A percentile compares a stretch with the other conserved stretches of the same genome.
Conservation (phyloP, 2,329 filamentous ascomycete genomes). For the Blastomyces percursus region DNA sequence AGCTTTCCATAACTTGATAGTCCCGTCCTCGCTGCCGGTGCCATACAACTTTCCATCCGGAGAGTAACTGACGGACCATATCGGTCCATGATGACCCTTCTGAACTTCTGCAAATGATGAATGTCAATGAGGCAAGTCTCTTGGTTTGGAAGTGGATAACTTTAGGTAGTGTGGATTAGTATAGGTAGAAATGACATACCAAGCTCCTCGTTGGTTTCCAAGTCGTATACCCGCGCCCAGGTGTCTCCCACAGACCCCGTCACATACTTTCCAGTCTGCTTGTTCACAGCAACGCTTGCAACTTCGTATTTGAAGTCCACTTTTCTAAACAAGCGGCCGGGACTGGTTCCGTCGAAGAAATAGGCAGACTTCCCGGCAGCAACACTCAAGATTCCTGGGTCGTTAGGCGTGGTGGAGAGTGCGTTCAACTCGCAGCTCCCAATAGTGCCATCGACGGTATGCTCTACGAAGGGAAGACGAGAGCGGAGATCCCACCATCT, state of each 20-base stretch:
- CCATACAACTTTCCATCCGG: constrained; percentile 94
- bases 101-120: constrained; percentile 56
- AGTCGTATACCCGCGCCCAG: constrained; percentile 91
- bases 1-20: constrained; percentile 81
- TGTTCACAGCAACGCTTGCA: constrained; percentile 79
- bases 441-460: constrained; percentile 71
- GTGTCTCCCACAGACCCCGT: constrained; percentile 87
- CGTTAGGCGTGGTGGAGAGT: constrained; percentile 48
- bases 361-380: constrained; percentile 91
- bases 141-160: not conserved
- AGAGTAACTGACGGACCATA: constrained; percentile 92
- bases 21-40: constrained; percentile 93
- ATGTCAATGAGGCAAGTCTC: constrained; percentile 13
- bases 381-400: constrained; percentile 68
- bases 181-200: constrained; percentile 34
- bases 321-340: constrained; percentile 63
- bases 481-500: constrained; percentile 88
- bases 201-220: constrained; percentile 70
- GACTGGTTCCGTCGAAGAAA: constrained; percentile 70
- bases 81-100: constrained; percentile 93
- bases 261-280: constrained; percentile 68
- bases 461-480: constrained; percentile 62
- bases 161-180: constrained; percentile 1
- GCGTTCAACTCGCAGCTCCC: constrained; percentile 83
- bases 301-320: constrained; percentile 73